Evolutionary conservation across 2,329 filamentous ascomycete species (phyloP).

Genomic region (Scytalidium sp.): DNA sequence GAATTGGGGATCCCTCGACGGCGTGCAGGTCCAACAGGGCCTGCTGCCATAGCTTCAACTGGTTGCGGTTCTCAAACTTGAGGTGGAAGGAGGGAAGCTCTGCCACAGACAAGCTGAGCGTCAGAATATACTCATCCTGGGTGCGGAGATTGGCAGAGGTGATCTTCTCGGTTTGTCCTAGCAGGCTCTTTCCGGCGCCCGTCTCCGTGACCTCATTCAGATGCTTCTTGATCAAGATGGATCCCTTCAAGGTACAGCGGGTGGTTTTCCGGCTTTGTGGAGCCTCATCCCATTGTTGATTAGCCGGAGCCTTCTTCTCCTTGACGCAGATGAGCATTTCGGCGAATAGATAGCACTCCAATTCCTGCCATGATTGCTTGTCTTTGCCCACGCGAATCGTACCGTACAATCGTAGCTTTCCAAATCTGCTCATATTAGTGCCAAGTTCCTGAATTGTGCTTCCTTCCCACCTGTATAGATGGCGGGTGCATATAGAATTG

Average conservation of each 20-base stretch:
- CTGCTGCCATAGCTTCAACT: conserved; percentile 88
- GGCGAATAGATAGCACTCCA: conserved; percentile 94
- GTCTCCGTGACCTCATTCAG: conserved; percentile 82
- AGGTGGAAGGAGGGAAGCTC: conserved; percentile 95
- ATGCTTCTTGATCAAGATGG: conserved; percentile 97
- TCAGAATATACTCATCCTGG: conserved; percentile 78
- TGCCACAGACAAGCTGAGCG: conserved; percentile 83
- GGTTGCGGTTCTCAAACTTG: conserved; percentile 77
- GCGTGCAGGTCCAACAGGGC: conserved; percentile 81
- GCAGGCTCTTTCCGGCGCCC: conserved; percentile 41
- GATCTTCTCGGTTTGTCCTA: conserved; percentile 27
- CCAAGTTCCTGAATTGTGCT: too few species aligned
- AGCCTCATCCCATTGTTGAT: conserved; percentile 65
- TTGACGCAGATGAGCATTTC: conserved; percentile 99
- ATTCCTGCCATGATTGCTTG: conserved; percentile 92
- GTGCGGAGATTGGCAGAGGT: conserved; percentile 28
- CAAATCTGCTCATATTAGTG: conserved; percentile 58
- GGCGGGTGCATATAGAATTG: too few species aligned
- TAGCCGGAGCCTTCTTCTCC: conserved; percentile 72
- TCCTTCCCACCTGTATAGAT: too few species aligned
- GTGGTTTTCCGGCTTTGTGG: conserved; percentile 59
- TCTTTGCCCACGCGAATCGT: conserved; percentile 94
- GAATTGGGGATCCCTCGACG: conserved; percentile 59
- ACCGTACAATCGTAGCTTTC: conserved; percentile 85
- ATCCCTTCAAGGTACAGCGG: conserved; percentile 90